Evolutionary conservation across 177 flowering plant species (phyloP).

Genomic region (Vitis hybrid): DNA sequence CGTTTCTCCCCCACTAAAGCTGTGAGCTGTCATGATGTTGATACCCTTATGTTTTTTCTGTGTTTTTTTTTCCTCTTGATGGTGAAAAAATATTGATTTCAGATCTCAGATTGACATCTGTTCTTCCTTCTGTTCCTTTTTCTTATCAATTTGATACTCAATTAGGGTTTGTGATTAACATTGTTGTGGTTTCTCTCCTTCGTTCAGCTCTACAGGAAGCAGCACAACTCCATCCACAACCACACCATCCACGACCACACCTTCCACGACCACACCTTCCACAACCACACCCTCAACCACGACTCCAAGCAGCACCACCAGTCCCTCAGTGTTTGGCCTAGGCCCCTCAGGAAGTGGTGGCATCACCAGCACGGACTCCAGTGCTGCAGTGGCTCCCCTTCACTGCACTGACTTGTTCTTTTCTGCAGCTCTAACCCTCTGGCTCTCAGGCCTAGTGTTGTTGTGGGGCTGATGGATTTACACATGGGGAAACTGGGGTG

Average conservation of each 20-base stretch:
- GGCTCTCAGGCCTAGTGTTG: conserved; percentile 10
- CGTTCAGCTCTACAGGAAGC: conserved; percentile 8
- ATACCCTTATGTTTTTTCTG: neutral
- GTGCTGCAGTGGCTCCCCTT: conserved; percentile 11
- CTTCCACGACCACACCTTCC: conserved; percentile 11
- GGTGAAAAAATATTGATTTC: neutral
- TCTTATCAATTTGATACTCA: neutral
- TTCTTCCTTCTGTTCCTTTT: neutral
- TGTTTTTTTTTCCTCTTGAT: neutral
- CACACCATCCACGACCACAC: conserved; percentile 11
- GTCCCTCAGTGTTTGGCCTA: conserved; percentile 10
- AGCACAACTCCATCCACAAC: conserved; percentile 16
- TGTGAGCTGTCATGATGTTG: conserved; percentile 30
- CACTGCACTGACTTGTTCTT: neutral
- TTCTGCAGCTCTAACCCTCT: conserved; percentile 6
- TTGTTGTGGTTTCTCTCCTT: neutral
- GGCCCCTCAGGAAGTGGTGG: conserved; percentile 9
- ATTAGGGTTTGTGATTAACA: neutral
- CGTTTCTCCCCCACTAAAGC: conserved; percentile 5
- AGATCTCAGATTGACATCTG: conserved; percentile 14
- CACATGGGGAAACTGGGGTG: neutral
- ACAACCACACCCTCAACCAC: conserved; percentile 17
- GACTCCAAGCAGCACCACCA: conserved; percentile 1
- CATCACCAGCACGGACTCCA: conserved; percentile 16
- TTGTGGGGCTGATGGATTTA: conserved; percentile 9